phyloP scores from a whole-genome alignment of 805 yeast species.

The Kazachstania viticola region DNA sequence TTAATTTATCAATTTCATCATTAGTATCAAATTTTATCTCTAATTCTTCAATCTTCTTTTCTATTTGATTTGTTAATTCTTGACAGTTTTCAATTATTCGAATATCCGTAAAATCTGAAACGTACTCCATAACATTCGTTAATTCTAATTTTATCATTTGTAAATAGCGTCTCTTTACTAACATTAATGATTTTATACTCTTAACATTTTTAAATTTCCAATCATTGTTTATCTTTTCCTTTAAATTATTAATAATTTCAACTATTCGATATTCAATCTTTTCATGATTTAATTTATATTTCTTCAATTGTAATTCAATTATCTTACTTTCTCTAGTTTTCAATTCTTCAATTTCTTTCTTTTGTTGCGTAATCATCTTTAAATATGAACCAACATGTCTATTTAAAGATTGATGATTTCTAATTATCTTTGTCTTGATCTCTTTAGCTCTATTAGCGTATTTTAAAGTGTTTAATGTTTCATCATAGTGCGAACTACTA shows the following conservation, averaged over 20 bases:
- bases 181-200: constrained; percentile 27
- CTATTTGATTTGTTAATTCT: constrained; percentile 20
- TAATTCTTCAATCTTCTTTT: constrained; percentile 39
- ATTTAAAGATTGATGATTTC: constrained; percentile 67
- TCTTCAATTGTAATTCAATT: constrained; percentile 30
- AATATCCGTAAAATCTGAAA: constrained; percentile 11
- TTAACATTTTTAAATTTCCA: constrained; percentile 37
- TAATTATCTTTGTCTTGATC: constrained; percentile 65
- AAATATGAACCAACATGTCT: constrained; percentile 78
- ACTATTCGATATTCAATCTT: constrained; percentile 31
- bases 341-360: constrained; percentile 59
- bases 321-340: constrained; percentile 39
- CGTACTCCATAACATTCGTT: constrained; percentile 12
- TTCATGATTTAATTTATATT: constrained; percentile 27
- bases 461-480: constrained; percentile 79
- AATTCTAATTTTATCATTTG: constrained; percentile 34
- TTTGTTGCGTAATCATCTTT: constrained; percentile 75
- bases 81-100: constrained; percentile 17
- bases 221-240: constrained; percentile 29
- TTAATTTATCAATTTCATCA: constrained; percentile 40
- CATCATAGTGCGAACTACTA: constrained; percentile 78
- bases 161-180: constrained; percentile 31
- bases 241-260: constrained; percentile 33
- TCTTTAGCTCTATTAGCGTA: constrained; percentile 89
- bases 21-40: constrained; percentile 38